Percentiles rank a stretch among this genome's conserved stretches.
phyloP scores from a whole-genome alignment of 2,329 filamentous ascomycete genomes.

The Coniochaeta ligniaria region DNA sequence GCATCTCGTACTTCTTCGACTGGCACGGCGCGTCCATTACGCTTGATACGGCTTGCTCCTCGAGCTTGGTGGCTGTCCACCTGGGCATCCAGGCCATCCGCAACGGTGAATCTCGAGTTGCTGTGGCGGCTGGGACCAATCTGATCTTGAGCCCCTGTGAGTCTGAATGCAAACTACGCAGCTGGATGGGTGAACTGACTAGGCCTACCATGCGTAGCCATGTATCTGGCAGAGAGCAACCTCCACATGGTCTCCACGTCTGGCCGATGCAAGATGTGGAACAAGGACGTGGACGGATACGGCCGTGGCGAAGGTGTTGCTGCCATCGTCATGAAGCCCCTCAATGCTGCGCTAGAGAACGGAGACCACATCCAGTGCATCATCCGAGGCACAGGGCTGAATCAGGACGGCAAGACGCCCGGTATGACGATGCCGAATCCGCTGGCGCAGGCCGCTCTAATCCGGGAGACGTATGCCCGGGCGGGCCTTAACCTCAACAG shows the following conservation, averaged over 20 bases:
- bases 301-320: conserved; percentile 43
- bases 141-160: conserved; percentile 24
- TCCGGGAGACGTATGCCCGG: conserved; percentile 27
- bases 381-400: conserved; percentile 33
- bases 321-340: conserved; percentile 37
- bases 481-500: conserved; percentile 26
- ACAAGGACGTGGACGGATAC: conserved; percentile 41
- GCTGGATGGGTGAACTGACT: no score
- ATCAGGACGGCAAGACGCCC: conserved; percentile 36
- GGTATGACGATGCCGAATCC: conserved; percentile 41
- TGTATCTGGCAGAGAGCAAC: conserved; percentile 23
- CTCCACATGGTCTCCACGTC: conserved; percentile 28
- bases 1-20: conserved; percentile 32
- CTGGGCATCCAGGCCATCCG: conserved; percentile 22
- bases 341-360: conserved; percentile 36
- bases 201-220: no score
- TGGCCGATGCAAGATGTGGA: conserved; percentile 32
- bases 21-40: conserved; percentile 30
- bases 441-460: conserved; percentile 29
- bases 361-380: conserved; percentile 30
- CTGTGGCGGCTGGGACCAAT: conserved; percentile 25
- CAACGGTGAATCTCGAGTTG: conserved; percentile 18
- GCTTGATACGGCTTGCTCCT: conserved; percentile 37
- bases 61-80: conserved; percentile 29
- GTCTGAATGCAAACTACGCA: no score